Evolutionary conservation across 371 early-diverging fungal species (phyloP).

Genomic region (Lichtheimia corymbifera): DNA sequence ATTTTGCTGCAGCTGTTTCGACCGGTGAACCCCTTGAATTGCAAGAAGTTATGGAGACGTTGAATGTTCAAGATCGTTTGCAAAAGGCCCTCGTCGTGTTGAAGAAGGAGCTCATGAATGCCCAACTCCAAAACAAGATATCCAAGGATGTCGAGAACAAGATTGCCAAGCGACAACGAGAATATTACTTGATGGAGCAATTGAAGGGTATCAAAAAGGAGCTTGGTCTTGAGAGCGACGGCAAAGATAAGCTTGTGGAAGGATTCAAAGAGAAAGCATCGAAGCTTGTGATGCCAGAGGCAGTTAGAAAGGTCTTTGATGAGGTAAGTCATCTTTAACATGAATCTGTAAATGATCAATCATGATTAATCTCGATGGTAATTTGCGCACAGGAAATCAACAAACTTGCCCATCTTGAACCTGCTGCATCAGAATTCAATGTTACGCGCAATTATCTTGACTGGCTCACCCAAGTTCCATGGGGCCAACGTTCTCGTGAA

Average conservation of each 20-base stretch:
- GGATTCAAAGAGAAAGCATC: constrained; percentile 85
- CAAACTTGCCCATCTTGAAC: constrained; percentile 92
- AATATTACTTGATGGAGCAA: constrained; percentile 98
- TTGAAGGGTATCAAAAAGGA: constrained; percentile 98
- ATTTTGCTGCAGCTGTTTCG: constrained; percentile 95
- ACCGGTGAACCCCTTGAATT: constrained; percentile 90
- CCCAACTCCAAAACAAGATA: constrained; percentile 94
- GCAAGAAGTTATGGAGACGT: constrained; percentile 87
- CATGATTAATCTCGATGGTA: neutral
- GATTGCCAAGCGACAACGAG: constrained; percentile 93
- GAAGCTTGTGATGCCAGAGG: constrained; percentile 87
- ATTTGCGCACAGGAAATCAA: constrained; percentile 67
- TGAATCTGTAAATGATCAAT: neutral
- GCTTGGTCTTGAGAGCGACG: constrained; percentile 94
- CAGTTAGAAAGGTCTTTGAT: constrained; percentile 92
- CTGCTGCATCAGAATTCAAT: constrained; percentile 96
- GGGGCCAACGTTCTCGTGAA: constrained; percentile 89
- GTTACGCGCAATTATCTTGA: constrained; percentile 97
- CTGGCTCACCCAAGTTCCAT: constrained; percentile 96
- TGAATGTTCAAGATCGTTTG: constrained; percentile 88
- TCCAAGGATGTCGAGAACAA: constrained; percentile 95
- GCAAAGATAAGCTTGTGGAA: constrained; percentile 94
- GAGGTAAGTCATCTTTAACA: constrained; percentile 56
- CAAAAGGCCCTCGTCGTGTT: constrained; percentile 89
- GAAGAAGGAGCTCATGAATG: constrained; percentile 96